Evolutionary conservation across 108 stramenopile species (phyloP).

Genomic region (Cyclotella choctawhatcheeana): DNA sequence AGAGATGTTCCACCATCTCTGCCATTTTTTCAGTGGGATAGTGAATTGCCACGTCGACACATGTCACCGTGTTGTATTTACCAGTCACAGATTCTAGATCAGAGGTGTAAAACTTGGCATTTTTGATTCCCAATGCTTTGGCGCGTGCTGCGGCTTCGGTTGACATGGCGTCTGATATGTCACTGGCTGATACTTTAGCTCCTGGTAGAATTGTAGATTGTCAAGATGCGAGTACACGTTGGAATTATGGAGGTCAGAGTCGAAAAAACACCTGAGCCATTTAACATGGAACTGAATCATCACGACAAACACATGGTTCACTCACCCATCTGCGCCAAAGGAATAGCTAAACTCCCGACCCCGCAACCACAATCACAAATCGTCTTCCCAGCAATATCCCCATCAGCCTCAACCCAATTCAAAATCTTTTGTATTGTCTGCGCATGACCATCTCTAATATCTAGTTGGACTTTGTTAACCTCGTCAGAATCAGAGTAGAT

Average conservation of each 20-base stretch:
- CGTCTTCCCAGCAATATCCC: constrained; percentile 81
- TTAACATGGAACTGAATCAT: too few relatives aligned
- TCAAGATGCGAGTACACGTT: too few relatives aligned
- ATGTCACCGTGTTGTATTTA: constrained; percentile 93
- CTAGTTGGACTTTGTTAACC: constrained; percentile 93
- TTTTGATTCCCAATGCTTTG: constrained; percentile 68
- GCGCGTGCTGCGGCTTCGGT: constrained; percentile 90
- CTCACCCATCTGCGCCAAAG: constrained; percentile 92
- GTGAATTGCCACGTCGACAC: constrained; percentile 98
- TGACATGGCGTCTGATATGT: constrained; percentile 95
- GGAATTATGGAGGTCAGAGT: too few relatives aligned
- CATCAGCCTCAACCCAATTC: constrained; percentile 90
- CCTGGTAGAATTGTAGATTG: constrained; percentile 55
- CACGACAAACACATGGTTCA: too few relatives aligned
- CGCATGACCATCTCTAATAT: constrained; percentile 95
- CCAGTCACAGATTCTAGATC: constrained; percentile 94
- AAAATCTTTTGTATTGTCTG: constrained; percentile 97
- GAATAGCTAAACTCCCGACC: constrained; percentile 94
- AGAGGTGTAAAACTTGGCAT: constrained; percentile 91
- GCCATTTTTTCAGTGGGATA: constrained; percentile 96
- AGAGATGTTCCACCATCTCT: constrained; percentile 91
- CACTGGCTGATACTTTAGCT: constrained; percentile 88
- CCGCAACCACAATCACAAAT: constrained; percentile 94
- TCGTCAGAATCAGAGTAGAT: constrained; percentile 94
- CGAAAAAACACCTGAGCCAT: too few relatives aligned